Conservation (phyloP, 192 early-diverging fungal genomes). For the Umbelopsis ramanniana region DNA sequence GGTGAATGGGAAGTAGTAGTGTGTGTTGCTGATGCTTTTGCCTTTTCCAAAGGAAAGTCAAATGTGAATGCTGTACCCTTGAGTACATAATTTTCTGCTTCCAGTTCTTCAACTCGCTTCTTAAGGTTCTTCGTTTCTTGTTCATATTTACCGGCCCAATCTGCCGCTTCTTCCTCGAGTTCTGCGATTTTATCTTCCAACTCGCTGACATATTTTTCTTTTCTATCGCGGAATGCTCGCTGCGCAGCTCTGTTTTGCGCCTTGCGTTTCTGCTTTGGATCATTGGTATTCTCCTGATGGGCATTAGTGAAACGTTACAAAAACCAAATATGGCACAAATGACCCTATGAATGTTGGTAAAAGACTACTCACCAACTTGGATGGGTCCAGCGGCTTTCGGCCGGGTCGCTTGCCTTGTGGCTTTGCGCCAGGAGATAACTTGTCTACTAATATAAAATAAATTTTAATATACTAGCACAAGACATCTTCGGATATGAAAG, state of each 20-base stretch:
- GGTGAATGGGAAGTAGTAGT: neutral
- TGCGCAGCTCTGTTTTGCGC: slow-evolving; percentile 37
- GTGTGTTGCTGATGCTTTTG: slow-evolving; percentile 1
- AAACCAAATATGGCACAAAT: neutral
- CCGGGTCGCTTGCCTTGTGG: slow-evolving; percentile 31
- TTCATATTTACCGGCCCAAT: slow-evolving; percentile 46
- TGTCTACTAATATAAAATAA: neutral
- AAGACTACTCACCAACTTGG: slow-evolving; percentile 24
- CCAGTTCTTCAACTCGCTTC: slow-evolving; percentile 53
- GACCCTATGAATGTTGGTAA: neutral
- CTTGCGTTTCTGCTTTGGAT: slow-evolving; percentile 32
- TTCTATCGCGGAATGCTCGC: slow-evolving; percentile 82
- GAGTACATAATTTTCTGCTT: slow-evolving; percentile 56
- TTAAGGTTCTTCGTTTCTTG: slow-evolving; percentile 52
- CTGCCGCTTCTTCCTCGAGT: slow-evolving; percentile 60
- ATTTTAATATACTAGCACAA: neutral
- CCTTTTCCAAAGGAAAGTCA: slow-evolving; percentile 51
- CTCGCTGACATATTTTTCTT: slow-evolving; percentile 74
- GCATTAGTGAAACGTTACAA: neutral
- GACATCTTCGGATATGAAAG: neutral
- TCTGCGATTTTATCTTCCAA: slow-evolving; percentile 76
- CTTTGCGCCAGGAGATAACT: neutral
- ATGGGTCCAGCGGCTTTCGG: slow-evolving; percentile 36
- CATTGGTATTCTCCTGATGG: slow-evolving; percentile 21
- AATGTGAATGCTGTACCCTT: slow-evolving; percentile 58